Evolutionary conservation across 768 basidiomycete species (phyloP).

Genomic region (Kwoniella dejecticola): DNA sequence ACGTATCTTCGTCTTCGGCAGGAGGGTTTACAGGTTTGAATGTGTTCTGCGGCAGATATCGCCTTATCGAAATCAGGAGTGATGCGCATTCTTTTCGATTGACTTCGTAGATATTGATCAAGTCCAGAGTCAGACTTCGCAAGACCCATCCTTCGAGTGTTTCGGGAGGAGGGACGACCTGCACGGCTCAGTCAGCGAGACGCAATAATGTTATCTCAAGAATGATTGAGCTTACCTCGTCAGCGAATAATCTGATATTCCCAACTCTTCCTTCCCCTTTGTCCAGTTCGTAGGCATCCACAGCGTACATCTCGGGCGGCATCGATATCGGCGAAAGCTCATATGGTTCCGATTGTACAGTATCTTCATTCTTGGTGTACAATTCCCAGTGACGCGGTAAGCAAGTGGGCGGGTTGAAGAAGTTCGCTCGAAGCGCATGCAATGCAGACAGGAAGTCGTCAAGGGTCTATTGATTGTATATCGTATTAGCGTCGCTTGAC

Average conservation of each 20-base stretch:
- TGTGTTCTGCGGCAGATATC: slow-evolving; percentile 77
- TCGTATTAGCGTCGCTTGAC: slow-evolving; percentile 11
- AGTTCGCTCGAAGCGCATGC: slow-evolving; percentile 64
- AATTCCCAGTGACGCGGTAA: slow-evolving; percentile 55
- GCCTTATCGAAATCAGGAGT: slow-evolving; percentile 78
- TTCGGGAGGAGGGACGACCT: slow-evolving; percentile 76
- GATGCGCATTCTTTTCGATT: slow-evolving; percentile 94
- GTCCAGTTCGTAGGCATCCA: slow-evolving; percentile 30
- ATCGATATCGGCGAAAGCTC: slow-evolving; percentile 37
- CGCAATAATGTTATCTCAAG: not conserved
- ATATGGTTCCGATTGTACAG: slow-evolving; percentile 25
- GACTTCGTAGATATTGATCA: slow-evolving; percentile 85
- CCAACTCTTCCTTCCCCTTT: slow-evolving; percentile 51
- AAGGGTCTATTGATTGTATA: slow-evolving; percentile 70
- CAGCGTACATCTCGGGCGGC: slow-evolving; percentile 50
- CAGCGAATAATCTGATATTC: slow-evolving; percentile 35
- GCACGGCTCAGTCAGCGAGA: not conserved
- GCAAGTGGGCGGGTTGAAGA: slow-evolving; percentile 63
- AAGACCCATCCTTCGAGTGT: slow-evolving; percentile 78
- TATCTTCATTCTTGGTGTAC: not conserved
- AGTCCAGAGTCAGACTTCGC: slow-evolving; percentile 71
- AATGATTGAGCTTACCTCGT: slow-evolving; percentile 40
- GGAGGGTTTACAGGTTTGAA: slow-evolving; percentile 74
- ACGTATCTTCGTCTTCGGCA: slow-evolving; percentile 60
- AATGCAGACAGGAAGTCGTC: slow-evolving; percentile 70